Base-by-base conservation (phyloP, 768 basidiomycete species). In the Psilocybe subaeruginosa region DNA sequence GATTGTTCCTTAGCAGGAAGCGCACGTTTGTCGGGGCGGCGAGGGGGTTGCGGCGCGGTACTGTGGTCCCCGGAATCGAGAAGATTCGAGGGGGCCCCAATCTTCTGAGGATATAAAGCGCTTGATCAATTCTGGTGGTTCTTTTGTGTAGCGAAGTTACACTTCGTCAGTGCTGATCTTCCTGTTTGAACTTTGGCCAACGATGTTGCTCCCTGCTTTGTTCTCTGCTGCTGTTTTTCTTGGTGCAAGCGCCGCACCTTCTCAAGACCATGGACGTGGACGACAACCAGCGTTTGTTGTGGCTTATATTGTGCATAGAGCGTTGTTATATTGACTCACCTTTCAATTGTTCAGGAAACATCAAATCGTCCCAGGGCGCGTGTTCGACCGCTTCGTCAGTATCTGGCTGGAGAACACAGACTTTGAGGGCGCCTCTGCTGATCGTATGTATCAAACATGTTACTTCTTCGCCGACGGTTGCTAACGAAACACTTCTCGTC, bases 341-440 rank as follows among this genome's bases (percentile, higher is more conserved):
- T 56, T 43, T 45, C 12, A 4, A 30, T 27, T 30, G 27, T 17
- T n/a, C 12, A 41, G 39, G 6, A 14, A 29, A 49, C 46, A 31
- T 9, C 37, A 56, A 17, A 53, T 59, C 2, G 68, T 69, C 2
- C 63, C 64, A 35, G 74, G 74, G 16, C 65, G 61, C n/a, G 72
- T 67, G 1, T 76, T 76, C 57, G 66, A 76, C 55, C 69, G 73
- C 8, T 72, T 73, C 35, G 56, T 76, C 9, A 64, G 64, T 31
- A 85, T 88, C 58, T 88, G 84, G 83, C 74, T 89, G 39, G 87
- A 88, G 69, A 89, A 88, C 70, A 87, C 84, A 14, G 80, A 88
- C 65, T 89, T 74, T 60, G 69, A 63, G 8, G 61, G 55, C 17
- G 73, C 73, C 0, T 8, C 66, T 65, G 57, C 76, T 72, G 58